Conservation (phyloP, 2,329 filamentous ascomycete species). For the Plectosphaerella cucumerina region DNA sequence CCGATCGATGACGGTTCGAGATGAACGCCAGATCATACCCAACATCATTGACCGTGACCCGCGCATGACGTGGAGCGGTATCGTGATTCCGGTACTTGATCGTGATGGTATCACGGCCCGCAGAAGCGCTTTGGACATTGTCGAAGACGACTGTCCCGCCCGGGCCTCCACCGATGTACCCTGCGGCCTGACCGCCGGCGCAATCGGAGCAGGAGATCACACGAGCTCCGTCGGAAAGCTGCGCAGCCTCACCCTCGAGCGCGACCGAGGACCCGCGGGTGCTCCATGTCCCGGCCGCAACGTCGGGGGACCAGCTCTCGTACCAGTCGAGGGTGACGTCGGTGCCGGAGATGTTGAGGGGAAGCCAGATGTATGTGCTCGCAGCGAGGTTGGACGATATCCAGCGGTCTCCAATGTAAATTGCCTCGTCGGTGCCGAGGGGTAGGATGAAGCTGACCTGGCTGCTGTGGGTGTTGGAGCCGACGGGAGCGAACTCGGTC, state of each 20-base stretch:
- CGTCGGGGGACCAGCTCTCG: slow-evolving; percentile 51
- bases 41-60: slow-evolving; percentile 52
- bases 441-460: slow-evolving; percentile 59
- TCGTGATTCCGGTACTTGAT: slow-evolving; percentile 56
- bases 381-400: slow-evolving; percentile 52
- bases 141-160: slow-evolving; percentile 43
- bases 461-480: slow-evolving; percentile 52
- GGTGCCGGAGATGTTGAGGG: slow-evolving; percentile 48
- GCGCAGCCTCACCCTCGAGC: slow-evolving; percentile 48
- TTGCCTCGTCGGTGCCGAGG: slow-evolving; percentile 29
- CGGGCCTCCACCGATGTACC: slow-evolving; percentile 49
- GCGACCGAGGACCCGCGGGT: slow-evolving; percentile 38
- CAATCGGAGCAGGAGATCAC: slow-evolving; percentile 45
- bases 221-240: slow-evolving; percentile 39
- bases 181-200: slow-evolving; percentile 43
- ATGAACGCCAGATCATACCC: slow-evolving; percentile 50
- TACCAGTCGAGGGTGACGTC: slow-evolving; percentile 45
- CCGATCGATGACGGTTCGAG: slow-evolving; percentile 35
- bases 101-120: slow-evolving; percentile 45
- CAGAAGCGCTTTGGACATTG: slow-evolving; percentile 34
- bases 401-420: slow-evolving; percentile 69
- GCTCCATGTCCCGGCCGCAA: slow-evolving; percentile 36
- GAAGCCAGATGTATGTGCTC: slow-evolving; percentile 63
- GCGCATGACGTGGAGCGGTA: slow-evolving; percentile 43
- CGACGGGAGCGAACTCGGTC: slow-evolving; percentile 52